Base-by-base conservation (phyloP, 805 yeast genomes). In the Wickerhamiella occidentalis region DNA sequence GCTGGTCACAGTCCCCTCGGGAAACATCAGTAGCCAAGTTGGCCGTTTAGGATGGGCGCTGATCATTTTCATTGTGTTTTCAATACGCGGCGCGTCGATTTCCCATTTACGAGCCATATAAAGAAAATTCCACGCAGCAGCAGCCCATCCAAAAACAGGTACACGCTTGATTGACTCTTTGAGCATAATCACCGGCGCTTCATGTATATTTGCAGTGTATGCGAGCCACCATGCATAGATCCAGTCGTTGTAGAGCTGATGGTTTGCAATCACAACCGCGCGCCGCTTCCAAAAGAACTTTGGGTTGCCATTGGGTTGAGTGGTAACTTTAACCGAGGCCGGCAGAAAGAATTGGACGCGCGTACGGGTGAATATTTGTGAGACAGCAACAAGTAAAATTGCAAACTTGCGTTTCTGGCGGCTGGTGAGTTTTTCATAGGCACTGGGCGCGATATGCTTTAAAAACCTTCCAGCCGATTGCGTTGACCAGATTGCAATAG, bases 191-290 rank as follows among this genome's bases (percentile, higher is more conserved):
- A 73, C 78, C 8, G 88, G 70, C 44, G 76, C 71, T 35, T 82
- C 82, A 7, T 80, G 76, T 40, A 80, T 64, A n/a, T 72, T 64
- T 11, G 85, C 76, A 5, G 87, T 73, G 62, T 85, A 82, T 0
- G 84, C 70, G 18, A 84, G 52, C 77, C 85, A 90, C 98, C 98
- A 90, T 49, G 86, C 56, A 58, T 77, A 87, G 9, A 83, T 72
- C 98, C 98, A 90, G 63, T 90, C 98, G 3, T 90, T 79, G 63
- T 90, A 90, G 21, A 90, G 81, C 66, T 88, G 96, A 64, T 90
- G 97, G 61, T 90, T 90, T n/a, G 92, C 77, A 30, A 88, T 80
- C 42, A 82, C 62, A 1, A 90, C 73, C 0, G 84, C 72, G 36
- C 78, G 73, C 18, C 75, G 75, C 6, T 69, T 63, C 40, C 80